Percentiles rank a stretch among this genome's conserved stretches.
phyloP scores from a whole-genome alignment of 2,329 filamentous ascomycete genomes.

The Calcarisporium arbuscula region DNA sequence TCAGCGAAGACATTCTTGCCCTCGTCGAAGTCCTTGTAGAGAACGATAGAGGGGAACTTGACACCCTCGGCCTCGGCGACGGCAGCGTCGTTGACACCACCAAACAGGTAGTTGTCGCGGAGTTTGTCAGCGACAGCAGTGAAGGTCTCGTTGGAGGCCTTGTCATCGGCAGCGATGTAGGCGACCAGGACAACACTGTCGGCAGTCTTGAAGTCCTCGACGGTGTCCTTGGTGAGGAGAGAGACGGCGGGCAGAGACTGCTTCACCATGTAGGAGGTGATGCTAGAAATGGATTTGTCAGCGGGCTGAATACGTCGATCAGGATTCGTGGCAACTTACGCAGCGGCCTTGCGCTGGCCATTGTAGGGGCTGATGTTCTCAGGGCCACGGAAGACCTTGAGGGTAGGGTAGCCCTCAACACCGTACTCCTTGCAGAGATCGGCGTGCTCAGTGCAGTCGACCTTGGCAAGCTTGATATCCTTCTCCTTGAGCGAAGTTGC shows the following conservation, averaged over 20 bases:
- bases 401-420: conserved; percentile 95
- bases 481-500: conserved; percentile 82
- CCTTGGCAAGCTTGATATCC: conserved; percentile 76
- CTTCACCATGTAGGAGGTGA: conserved; percentile 92
- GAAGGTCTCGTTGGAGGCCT: conserved; percentile 83
- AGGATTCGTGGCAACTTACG: conserved; percentile 38
- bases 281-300: conserved; percentile 32
- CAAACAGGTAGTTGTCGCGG: conserved; percentile 90
- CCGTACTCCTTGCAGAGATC: conserved; percentile 86
- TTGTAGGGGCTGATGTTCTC: conserved; percentile 78
- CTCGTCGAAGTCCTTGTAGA: conserved; percentile 98
- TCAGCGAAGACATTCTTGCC: conserved; percentile 78
- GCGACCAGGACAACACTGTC: conserved; percentile 95
- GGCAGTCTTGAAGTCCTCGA: conserved; percentile 94
- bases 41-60: conserved; percentile 76
- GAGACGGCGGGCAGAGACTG: conserved; percentile 93
- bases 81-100: conserved; percentile 73
- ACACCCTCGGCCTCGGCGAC: conserved; percentile 88
- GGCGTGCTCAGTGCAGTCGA: conserved; percentile 92
- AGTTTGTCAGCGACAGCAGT: conserved; percentile 64
- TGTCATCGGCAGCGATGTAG: conserved; percentile 75
- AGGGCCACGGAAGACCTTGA: conserved; percentile 94
- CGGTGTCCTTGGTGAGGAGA: conserved; percentile 67
- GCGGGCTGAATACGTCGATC: conserved; percentile 5
- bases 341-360: conserved; percentile 82